Conservation (phyloP, 2,329 filamentous ascomycete genomes). For the Colletotrichum gigasporum region DNA sequence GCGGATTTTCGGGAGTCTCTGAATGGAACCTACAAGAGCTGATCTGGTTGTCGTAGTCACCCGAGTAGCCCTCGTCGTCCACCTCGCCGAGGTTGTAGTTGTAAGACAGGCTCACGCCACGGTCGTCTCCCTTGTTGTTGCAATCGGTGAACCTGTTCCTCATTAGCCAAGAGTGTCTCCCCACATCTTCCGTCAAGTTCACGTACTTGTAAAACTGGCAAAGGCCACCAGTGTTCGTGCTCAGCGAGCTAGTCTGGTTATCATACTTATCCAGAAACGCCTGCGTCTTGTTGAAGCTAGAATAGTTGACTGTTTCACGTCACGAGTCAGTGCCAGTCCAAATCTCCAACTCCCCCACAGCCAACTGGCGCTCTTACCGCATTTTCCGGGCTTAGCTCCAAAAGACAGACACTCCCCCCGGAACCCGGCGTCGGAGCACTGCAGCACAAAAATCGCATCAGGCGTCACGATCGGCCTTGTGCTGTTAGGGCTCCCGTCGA, state of each 20-base stretch:
- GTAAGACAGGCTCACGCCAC: conserved; percentile 14
- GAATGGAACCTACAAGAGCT: conserved; percentile 20
- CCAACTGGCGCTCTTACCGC: neutral
- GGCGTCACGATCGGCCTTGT: conserved; percentile 12
- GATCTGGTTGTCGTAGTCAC: conserved; percentile 29
- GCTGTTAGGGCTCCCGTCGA: conserved; percentile 7
- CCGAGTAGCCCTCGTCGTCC: neutral
- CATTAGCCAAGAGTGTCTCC: neutral
- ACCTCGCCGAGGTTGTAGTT: conserved; percentile 18
- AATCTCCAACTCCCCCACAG: neutral
- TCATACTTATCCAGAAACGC: conserved; percentile 19
- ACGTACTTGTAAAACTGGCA: conserved; percentile 28
- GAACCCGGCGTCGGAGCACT: conserved; percentile 20
- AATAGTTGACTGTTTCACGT: conserved; percentile 4
- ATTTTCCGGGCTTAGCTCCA: conserved; percentile 20
- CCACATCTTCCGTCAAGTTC: too few relatives aligned
- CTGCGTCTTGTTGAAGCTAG: conserved; percentile 16
- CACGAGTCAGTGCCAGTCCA: too few relatives aligned
- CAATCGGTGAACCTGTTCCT: neutral
- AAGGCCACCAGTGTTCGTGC: conserved; percentile 22
- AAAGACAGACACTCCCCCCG: conserved; percentile 11
- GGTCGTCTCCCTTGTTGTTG: conserved; percentile 24
- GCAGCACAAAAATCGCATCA: conserved; percentile 11
- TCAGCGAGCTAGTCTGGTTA: conserved; percentile 21
- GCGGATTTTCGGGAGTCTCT: too few relatives aligned